Conservation (phyloP, 306 rosid species). For the Echinosophora koreensis region DNA sequence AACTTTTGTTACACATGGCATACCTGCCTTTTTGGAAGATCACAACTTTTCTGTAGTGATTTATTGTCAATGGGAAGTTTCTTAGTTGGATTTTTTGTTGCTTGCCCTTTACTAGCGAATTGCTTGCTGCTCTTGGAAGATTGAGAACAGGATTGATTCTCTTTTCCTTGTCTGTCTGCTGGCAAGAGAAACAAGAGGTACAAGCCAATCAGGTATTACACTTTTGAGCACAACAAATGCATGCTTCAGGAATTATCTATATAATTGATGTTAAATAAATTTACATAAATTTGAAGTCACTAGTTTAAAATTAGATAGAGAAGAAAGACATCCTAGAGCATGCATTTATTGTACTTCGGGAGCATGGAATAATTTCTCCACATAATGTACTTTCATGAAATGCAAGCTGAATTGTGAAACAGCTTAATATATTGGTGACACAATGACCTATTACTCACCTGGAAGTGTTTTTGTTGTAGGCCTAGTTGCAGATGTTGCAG, state of each 20-base stretch:
- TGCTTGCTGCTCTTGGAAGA: slow-evolving; percentile 55
- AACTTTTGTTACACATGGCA: slow-evolving; percentile 26
- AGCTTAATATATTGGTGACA: slow-evolving; percentile 12
- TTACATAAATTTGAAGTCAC: too few species aligned
- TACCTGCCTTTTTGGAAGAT: slow-evolving; percentile 66
- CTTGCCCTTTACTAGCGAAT: slow-evolving; percentile 48
- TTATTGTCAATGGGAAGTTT: slow-evolving; percentile 54
- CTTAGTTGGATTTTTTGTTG: slow-evolving; percentile 52
- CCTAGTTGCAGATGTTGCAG: slow-evolving; percentile 34
- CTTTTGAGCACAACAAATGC: background rate
- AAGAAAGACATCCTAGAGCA: background rate
- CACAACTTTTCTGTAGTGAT: slow-evolving; percentile 57
- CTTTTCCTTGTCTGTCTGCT: slow-evolving; percentile 76
- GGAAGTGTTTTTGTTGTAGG: slow-evolving; percentile 42
- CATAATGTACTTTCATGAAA: background rate
- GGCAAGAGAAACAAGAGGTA: slow-evolving; percentile 41
- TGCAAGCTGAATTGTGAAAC: background rate
- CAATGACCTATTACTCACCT: slow-evolving; percentile 54
- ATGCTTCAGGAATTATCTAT: background rate
- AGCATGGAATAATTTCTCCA: background rate
- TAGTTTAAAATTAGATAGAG: too few species aligned
- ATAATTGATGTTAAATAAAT: too few species aligned
- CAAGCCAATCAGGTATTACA: slow-evolving; percentile 16
- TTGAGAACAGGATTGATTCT: slow-evolving; percentile 57
- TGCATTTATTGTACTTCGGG: background rate